Conservation (phyloP, 768 basidiomycete species). For the Mycena floridula region DNA sequence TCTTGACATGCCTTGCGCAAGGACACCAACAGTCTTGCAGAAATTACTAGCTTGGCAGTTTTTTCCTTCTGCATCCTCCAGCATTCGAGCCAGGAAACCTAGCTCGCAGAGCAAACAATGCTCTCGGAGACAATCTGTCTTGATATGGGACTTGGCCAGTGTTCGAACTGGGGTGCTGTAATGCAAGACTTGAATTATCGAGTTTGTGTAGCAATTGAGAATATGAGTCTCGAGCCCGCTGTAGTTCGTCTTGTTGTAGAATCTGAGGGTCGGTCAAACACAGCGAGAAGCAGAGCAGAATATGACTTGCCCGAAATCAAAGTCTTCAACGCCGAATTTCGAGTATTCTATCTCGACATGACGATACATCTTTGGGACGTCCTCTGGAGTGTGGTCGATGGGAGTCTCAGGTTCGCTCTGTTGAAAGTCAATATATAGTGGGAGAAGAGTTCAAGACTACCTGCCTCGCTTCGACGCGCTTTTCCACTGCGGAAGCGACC, state of each 20-base stretch:
- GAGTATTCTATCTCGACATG: constrained; percentile 98
- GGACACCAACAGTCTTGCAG: constrained; percentile 85
- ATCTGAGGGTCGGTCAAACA: constrained; percentile 38
- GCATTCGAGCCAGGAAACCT: constrained; percentile 91
- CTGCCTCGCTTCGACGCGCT: constrained; percentile 40
- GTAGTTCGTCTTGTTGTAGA: constrained; percentile 86
- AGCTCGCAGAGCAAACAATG: constrained; percentile 94
- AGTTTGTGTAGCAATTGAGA: constrained; percentile 93
- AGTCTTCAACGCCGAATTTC: constrained; percentile 97
- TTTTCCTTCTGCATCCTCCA: constrained; percentile 88
- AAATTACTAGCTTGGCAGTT: constrained; percentile 98
- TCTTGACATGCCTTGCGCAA: constrained; percentile 65
- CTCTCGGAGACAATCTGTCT: constrained; percentile 80
- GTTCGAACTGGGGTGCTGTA: constrained; percentile 71
- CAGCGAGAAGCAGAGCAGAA: neutral
- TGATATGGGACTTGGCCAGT: constrained; percentile 88
- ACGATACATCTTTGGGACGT: constrained; percentile 77
- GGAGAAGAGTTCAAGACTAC: constrained; percentile 9
- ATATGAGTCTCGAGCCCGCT: constrained; percentile 97
- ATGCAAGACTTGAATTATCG: constrained; percentile 85
- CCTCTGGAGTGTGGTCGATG: constrained; percentile 43
- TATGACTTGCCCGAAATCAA: constrained; percentile 81
- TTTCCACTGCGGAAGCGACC: constrained; percentile 87
- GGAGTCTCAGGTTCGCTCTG: constrained; percentile 52
- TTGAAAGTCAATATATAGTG: constrained; percentile 2